Base-by-base conservation (phyloP, 257 asterid species). In the Solanum rostratum region DNA sequence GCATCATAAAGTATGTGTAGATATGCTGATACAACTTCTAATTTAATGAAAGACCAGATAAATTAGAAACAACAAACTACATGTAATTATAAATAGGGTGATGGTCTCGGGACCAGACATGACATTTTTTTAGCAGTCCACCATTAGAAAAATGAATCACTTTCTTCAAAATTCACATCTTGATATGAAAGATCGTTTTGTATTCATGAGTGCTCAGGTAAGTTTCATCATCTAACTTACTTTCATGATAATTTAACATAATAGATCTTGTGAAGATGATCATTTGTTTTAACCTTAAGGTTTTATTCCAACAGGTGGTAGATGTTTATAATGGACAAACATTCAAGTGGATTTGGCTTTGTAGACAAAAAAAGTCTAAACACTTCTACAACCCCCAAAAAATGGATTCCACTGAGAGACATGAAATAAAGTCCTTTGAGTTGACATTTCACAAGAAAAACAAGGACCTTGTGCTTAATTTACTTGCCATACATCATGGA, bases 401-500 rank as follows among this genome's bases (percentile, higher is more conserved):
- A 43, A 49, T 76, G 62, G 10, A 49, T 24, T 74, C 22, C 7
- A 2, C 22, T 22, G 6, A n/a, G 27, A 71, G 43, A 46, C 85
- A 66, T 27, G 84, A 71, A 6, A 85, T 11, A 2, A 84, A 85
- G 46, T 79, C 85, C 0, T 88, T 85, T 73, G 87, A 83, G 53
- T 84, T 85, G 3, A n/a, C 39, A 6, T n/a, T 80, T 60, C 82
- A 86, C 39, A 57, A 84, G 53, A 82, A 49, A 37, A 24, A 66
- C 79, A 82, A 78, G n/a, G 85, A 81, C 10, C 30, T 33, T 39
- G 85, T 71, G 3, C 30, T 86, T 27, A 73, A 50, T 39, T 39
- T 89, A 88, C 85, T 5, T 84, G 19, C 88, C 87, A 2, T 83
- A 57, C 16, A 85, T 84, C 0, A 19, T 87, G 5, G 87, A 84